Percentiles rank a stretch among this genome's conserved stretches.
These are phyloP conservation scores for Pestalotiopsis sp. DNA, from an alignment of 2,329 filamentous ascomycete species.

Conservation along the genomic window DNA sequence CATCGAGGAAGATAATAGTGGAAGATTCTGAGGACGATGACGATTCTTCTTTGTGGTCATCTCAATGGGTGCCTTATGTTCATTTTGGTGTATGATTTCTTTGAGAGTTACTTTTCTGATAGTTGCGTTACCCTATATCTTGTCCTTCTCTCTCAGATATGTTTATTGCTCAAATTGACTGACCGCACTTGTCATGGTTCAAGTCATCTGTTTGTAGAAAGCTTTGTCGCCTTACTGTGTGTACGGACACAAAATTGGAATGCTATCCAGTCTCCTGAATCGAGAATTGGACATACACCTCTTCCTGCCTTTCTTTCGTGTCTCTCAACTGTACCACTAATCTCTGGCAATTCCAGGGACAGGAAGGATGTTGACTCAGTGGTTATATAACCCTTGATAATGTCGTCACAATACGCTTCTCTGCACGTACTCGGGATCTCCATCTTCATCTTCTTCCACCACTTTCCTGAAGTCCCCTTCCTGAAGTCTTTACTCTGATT, in stretches of 20 bases:
- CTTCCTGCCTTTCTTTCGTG: no score
- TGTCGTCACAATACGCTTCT: neutral
- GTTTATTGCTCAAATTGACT: no score
- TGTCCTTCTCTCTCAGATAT: no score
- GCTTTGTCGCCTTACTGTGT: no score
- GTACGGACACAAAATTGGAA: no score
- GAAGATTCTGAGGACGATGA: neutral
- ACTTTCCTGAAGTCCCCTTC: neutral
- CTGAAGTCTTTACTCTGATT: neutral
- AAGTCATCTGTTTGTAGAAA: no score
- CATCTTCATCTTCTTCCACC: neutral
- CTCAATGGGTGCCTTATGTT: conserved; percentile 9
- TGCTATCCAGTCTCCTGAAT: no score
- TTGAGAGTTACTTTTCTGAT: no score
- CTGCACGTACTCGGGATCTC: neutral
- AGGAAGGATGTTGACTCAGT: neutral
- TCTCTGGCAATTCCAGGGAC: neutral
- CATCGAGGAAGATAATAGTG: neutral
- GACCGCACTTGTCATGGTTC: no score
- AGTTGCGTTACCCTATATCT: no score
- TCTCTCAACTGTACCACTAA: no score
- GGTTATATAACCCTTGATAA: neutral
- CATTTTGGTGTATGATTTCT: neutral
- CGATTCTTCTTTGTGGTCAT: neutral
- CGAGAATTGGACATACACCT: no score